Base-by-base conservation (phyloP, 257 asterid genomes). In the Rauvolfia tetraphylla region DNA sequence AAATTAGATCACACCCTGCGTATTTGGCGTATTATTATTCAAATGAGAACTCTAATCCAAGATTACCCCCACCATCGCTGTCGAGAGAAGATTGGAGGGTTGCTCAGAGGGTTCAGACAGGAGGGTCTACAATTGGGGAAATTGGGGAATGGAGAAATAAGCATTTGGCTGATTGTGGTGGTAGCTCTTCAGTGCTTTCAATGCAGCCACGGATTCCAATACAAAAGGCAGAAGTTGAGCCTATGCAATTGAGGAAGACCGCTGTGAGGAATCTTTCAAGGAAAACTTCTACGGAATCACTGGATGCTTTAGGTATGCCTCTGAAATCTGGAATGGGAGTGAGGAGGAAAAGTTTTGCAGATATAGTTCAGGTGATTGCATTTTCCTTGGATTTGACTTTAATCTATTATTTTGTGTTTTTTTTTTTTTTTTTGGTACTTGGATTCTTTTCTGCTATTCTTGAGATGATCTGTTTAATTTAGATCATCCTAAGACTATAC, bases 321-420 rank as follows among this genome's bases (percentile, higher is more conserved):
- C 79, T 89, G 13, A 78, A 85, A 74, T 72, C 90, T 76, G 96
- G 92, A 78, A 81, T 89, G 87, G 90, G 91, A 14, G 81, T 23
- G 44, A 85, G 92, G 82, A 85, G 90, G 80, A 93, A 93, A 88
- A 93, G 98, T 62, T 91, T 93, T 76, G 98, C 96, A n/a, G 97
- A 93, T 79, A 88, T 91, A 38, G 84, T 91, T 54, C 98, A 93
- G 96, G 97, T 93, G 78, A 51, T 76, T 38, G 54, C 66, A 42
- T 75, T 81, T 73, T 34, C 38, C 62, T 36, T 46, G 25, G 10
- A 23, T 22, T 41, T n/a, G 63, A 67, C 12, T 29, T 14, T 36
- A 12, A 17, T 22, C 12, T 67, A 20, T 46, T 4, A 41, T 2
- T 29, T 12, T 10, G 6, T 22, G 75, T 61, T 56, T 22, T 73